Conservation (phyloP, 257 asterid species). For the Lavandula angustifolia region DNA sequence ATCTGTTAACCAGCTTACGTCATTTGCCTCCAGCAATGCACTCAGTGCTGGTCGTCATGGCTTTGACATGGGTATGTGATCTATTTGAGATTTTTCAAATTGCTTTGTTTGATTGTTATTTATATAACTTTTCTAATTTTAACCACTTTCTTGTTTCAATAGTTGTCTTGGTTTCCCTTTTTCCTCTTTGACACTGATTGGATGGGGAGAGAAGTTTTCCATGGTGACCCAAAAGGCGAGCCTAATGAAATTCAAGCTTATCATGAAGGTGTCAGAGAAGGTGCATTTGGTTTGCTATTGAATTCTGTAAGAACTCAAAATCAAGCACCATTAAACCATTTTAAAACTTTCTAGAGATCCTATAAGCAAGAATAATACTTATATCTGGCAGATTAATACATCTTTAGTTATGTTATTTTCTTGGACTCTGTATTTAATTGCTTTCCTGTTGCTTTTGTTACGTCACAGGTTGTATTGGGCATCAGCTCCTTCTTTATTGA, state of each 20-base stretch:
- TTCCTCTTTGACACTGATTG: slow-evolving; percentile 98
- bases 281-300: slow-evolving; percentile 99
- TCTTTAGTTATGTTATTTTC: background rate
- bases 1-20: slow-evolving; percentile 89
- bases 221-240: slow-evolving; percentile 93
- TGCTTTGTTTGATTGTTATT: background rate
- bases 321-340: slow-evolving; percentile 43
- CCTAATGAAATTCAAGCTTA: slow-evolving; percentile 67
- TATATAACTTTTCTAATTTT: slow-evolving; percentile 22
- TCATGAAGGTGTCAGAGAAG: slow-evolving; percentile 98
- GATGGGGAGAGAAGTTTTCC: slow-evolving; percentile 99
- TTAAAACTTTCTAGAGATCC: slow-evolving; percentile 29
- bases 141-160: slow-evolving; percentile 31
- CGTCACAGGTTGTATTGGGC: slow-evolving; percentile 84
- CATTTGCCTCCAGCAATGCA: slow-evolving; percentile 98
- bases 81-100: slow-evolving; percentile 2
- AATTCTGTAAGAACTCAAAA: slow-evolving; percentile 96
- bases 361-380: slow-evolving; percentile 25
- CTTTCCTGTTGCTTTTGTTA: slow-evolving; percentile 9
- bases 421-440: slow-evolving; percentile 5
- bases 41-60: slow-evolving; percentile 94
- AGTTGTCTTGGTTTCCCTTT: slow-evolving; percentile 99
- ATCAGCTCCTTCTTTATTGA: slow-evolving; percentile 81
- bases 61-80: slow-evolving; percentile 90
- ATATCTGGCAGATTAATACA: slow-evolving; percentile 13